Evolutionary conservation across 2,329 filamentous ascomycete genomes (phyloP).

Genomic region (Aureobasidium sp.): DNA sequence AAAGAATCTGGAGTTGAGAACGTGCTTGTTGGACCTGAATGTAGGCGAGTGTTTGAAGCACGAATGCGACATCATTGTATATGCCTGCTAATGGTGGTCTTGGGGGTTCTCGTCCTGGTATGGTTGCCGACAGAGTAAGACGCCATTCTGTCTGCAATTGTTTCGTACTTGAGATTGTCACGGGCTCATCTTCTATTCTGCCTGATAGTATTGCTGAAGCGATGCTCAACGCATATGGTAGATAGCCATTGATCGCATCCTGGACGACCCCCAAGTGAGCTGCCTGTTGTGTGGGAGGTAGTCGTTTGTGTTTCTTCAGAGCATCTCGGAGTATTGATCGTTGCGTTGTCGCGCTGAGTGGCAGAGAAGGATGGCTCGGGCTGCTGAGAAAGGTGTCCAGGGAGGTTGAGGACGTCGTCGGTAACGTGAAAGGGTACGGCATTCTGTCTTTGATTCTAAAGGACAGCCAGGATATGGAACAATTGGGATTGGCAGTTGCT

Average conservation of each 20-base stretch:
- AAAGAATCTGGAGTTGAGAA: conserved; percentile 75
- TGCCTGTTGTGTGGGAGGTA: conserved; percentile 75
- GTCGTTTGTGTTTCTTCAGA: conserved; percentile 90
- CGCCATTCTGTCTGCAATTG: conserved; percentile 81
- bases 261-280: conserved; percentile 76
- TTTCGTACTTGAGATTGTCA: conserved; percentile 66
- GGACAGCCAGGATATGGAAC: neutral
- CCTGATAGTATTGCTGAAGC: conserved; percentile 56
- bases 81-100: conserved; percentile 78
- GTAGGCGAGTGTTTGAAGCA: conserved; percentile 79
- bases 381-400: conserved; percentile 83
- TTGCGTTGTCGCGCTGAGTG: conserved; percentile 82
- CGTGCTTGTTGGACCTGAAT: conserved; percentile 79
- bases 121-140: conserved; percentile 73
- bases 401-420: conserved; percentile 89
- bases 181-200: conserved; percentile 62
- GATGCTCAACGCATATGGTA: conserved; percentile 85
- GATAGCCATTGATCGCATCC: conserved; percentile 76
- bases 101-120: conserved; percentile 69
- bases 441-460: conserved; percentile 55
- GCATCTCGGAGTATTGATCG: conserved; percentile 85
- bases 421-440: conserved; percentile 90
- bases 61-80: conserved; percentile 86
- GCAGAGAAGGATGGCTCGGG: conserved; percentile 89
- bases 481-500: neutral